These are phyloP conservation scores for Monosporozyma solicola DNA, from an alignment of 805 yeast species.

Conservation along the genomic window DNA sequence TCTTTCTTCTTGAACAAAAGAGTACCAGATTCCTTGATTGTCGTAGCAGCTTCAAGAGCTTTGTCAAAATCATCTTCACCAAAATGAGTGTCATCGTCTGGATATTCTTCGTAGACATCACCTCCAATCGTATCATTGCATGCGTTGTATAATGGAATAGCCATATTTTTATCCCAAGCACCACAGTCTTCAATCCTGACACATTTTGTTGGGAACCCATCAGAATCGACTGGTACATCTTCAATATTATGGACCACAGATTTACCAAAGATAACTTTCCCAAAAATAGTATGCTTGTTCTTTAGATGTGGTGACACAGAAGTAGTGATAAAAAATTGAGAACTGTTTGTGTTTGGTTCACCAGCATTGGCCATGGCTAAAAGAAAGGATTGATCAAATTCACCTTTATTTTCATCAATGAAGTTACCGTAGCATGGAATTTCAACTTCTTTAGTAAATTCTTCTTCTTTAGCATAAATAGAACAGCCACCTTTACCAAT, in stretches of 20 bases:
- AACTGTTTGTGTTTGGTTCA: constrained; percentile 39
- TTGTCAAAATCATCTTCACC: constrained; percentile 47
- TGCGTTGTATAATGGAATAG: constrained; percentile 53
- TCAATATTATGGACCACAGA: constrained; percentile 63
- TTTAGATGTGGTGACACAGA: constrained; percentile 63
- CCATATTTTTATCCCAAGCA: constrained; percentile 44
- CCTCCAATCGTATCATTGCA: constrained; percentile 55
- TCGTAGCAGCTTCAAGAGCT: constrained; percentile 42
- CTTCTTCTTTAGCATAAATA: constrained; percentile 28
- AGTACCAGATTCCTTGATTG: constrained; percentile 62
- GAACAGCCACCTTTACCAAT: constrained; percentile 42
- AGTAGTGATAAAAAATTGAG: constrained; percentile 68
- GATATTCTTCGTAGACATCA: constrained; percentile 67
- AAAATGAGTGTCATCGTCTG: constrained; percentile 59
- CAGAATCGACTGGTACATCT: constrained; percentile 36
- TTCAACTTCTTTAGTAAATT: constrained; percentile 10
- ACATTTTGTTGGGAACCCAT: constrained; percentile 34
- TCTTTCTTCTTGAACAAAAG: constrained; percentile 46
- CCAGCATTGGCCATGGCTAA: constrained; percentile 61
- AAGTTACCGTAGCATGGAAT: constrained; percentile 33
- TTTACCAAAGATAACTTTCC: constrained; percentile 58
- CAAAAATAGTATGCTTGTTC: constrained; percentile 73
- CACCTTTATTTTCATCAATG: constrained; percentile 48
- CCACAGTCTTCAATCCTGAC: constrained; percentile 54
- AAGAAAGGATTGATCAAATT: constrained; percentile 37